Evolutionary conservation across 768 basidiomycete species (phyloP).

Genomic region (Pholiota microspora): DNA sequence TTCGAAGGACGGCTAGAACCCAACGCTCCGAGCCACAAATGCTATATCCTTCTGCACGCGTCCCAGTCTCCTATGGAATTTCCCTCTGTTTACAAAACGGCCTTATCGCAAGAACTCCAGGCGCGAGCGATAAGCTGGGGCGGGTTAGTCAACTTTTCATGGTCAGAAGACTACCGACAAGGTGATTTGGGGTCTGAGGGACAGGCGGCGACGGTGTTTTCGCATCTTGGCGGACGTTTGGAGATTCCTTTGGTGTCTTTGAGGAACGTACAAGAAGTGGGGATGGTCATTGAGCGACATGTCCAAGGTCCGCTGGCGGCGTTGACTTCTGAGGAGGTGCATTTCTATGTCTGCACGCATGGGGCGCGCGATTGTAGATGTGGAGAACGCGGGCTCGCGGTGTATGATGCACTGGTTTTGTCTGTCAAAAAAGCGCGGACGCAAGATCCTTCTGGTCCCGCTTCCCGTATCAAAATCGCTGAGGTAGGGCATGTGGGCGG

Average conservation of each 20-base stretch:
- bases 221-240: conserved; percentile 40
- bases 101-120: conserved; percentile 50
- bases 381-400: conserved; percentile 57
- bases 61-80: conserved; percentile 45
- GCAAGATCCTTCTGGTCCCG: conserved; percentile 22
- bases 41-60: conserved; percentile 57
- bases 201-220: conserved; percentile 50
- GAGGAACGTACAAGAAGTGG: conserved; percentile 50
- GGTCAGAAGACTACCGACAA: conserved; percentile 24
- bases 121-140: conserved; percentile 44
- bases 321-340: conserved; percentile 23
- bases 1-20: conserved; percentile 37
- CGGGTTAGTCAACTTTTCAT: conserved; percentile 63
- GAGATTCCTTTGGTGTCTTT: conserved; percentile 48
- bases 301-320: conserved; percentile 12
- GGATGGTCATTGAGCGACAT: conserved; percentile 31
- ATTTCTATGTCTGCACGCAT: conserved; percentile 78
- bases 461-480: conserved; percentile 43
- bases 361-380: conserved; percentile 78
- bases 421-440: conserved; percentile 45
- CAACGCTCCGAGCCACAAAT: conserved; percentile 49
- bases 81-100: conserved; percentile 44
- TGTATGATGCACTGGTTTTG: conserved; percentile 50
- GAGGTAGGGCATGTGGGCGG: conserved; percentile 82
- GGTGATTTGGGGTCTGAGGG: conserved; percentile 6